Evolutionary conservation across 2,329 filamentous ascomycete species (phyloP), one percentile per base, ranked within the genome.

Genomic region (Fusarium pilosicola): DNA sequence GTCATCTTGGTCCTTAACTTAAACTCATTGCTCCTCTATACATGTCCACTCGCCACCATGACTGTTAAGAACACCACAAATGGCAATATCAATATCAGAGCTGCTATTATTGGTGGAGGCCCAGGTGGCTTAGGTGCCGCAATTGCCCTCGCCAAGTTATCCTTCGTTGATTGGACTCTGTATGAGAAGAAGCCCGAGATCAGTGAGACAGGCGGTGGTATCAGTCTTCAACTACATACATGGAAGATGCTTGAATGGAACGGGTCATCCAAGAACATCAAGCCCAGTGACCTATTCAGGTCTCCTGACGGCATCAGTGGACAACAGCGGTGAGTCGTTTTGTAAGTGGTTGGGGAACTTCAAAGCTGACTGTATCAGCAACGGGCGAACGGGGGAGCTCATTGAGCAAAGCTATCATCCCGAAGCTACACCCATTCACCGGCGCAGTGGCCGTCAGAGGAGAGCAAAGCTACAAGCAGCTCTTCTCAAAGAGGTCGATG

Each of bases 401-500:
- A 32, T 81, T 4, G 65, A 76, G 6, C 65, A 76, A 26, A 75
- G 44, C 15, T 57, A 66, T 26, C 72, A 80, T 59, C 26, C 75
- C 3, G 48, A 71, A 5, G 70, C 79, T 11, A 76, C 74, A 5
- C 77, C 79, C 4, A 67, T 75, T 7, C 76, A 78, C 36, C 77
- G 74, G 32, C 45, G 71, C 12, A 79, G 78, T 52, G 80, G 79
- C 46, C 75, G 81, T 20, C 75, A 80, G 44, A 64, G 76, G 12
- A 76, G 84, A 24, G 79, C 82, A 8, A 81, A 82, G 61, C 78
- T 89, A 6, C 88, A 90, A 71, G 81, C 82, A 4, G 85, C 87
- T 1, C 81, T 90, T 2, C 78, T 88, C 7, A 80, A 83, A 2
- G 81, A 84, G n/a, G 82, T 89, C 0, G 82, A 84, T 6, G 76